Base-by-base conservation (phyloP, 78 protist species). In the Chrysochromulina parva region DNA sequence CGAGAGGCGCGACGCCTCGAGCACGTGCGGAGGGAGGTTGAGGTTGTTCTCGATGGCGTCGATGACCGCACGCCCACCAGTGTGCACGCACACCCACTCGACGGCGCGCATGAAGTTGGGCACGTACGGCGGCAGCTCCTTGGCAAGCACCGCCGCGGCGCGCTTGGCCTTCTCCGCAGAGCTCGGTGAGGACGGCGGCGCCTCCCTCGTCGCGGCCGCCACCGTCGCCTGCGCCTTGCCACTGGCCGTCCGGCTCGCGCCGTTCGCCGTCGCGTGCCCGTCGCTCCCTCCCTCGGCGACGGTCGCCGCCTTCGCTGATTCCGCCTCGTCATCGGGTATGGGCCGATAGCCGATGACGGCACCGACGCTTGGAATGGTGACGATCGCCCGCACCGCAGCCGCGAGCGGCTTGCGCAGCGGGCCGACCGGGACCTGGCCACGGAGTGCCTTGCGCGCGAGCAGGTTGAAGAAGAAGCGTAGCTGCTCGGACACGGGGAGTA, bases 401-500 rank as follows among this genome's bases (percentile, higher is more conserved):
- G 62, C 62, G 13, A 13, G 13, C 13, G 62, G 62, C 62, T 7
- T 58, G 24, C 62, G 24, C 7, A 14, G 62, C 24, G 62, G 62
- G 24, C 24, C 7, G 62, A 7, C 62, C 24, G 24, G 62, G 24
- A 58, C 78, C 71, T 65, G 10, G 71, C 71, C 71, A 22, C 71
- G 71, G 19, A 22, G n/a, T 6, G 71, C 71, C 86, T 87, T 96
- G 55, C 97, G 65, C 16, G 59, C 89, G 47, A 91, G 82, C 16
- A 92, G 28, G 89, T 96, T 94, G 53, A 85, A 13, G 85, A 94
- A 90, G 85, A 95, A 97, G 65, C 58, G 89, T 67, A 92, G 47
- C 92, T 95, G 96, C 93, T 96, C 97, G 53, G 87, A 52, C 90
- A 90, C 53, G 80, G 98, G 98, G n/a, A 97, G 93, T 0, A 95